Evolutionary conservation across 306 rosid species (phyloP), one percentile per base, ranked within the genome.

Genomic region (Ziziphus jujuba): DNA sequence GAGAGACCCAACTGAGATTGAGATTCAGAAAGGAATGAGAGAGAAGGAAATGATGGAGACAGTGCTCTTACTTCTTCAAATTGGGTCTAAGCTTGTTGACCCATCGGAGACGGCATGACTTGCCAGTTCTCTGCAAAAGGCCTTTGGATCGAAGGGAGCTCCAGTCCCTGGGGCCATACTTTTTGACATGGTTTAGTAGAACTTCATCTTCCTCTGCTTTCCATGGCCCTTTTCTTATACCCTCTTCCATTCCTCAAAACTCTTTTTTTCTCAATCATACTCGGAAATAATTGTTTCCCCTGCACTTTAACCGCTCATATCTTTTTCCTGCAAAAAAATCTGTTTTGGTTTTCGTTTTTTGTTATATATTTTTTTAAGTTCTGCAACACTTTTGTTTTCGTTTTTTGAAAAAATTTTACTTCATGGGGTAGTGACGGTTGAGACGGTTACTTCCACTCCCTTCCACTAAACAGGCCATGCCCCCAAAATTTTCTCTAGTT

Each of bases 111-210:
- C 98, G 96, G 72, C 98, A 92, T 0, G 98, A 92, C 70, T 92
- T 92, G 59, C 98, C 98, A 19, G 98, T 89, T 3, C 98, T 60
- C 48, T 79, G 92, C 53, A 92, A 84, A 71, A 92, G 96, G 43
- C 96, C 95, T 65, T 89, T 92, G 95, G 98, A 92, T 89, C 95
- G 96, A 92, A 92, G 87, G 95, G 96, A 89, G 96, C 98, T 92
- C 96, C 98, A 92, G 65, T 92, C 96, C 80, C 91, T 69, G 0
- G 96, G 92, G 10, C 98, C 98, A 73, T 80, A 84, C 65, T 78
- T 82, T 40, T 77, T 84, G 7, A 92, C 98, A 63, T 92, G 96
- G 65, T 69, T 77, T 2, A 84, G 24, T 17, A 92, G 77, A 14
- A 92, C 90, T 25, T 89, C 83, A 56, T 92, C 97, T 79, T 88